Conservation (phyloP, 179 eudicot genomes). For the Gypsophila paniculata region DNA sequence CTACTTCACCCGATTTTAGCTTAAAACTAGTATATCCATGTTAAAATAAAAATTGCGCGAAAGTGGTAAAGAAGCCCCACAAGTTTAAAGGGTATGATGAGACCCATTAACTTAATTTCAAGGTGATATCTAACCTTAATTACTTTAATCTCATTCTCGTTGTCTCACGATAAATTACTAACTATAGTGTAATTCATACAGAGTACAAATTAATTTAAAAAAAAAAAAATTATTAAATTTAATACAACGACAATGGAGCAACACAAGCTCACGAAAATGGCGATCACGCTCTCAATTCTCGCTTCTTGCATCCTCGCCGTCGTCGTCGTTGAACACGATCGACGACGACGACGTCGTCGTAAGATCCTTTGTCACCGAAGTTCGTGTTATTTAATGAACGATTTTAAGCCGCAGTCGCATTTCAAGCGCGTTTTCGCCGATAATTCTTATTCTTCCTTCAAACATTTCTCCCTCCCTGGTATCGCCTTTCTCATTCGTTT, state of each 20-base stretch:
- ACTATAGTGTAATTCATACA: no score
- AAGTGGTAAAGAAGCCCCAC: no score
- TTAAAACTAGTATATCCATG: no score
- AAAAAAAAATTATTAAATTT: no score
- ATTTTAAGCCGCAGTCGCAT: slow-evolving; percentile 60
- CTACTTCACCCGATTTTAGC: no score
- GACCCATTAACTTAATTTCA: no score
- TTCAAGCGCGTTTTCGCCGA: slow-evolving; percentile 82
- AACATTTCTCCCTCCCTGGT: slow-evolving; percentile 44
- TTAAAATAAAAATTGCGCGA: no score
- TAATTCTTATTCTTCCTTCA: slow-evolving; percentile 73
- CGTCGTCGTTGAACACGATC: slow-evolving; percentile 27
- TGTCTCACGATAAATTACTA: no score
- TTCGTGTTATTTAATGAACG: slow-evolving; percentile 58
- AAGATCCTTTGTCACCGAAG: slow-evolving; percentile 10
- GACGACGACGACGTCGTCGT: slow-evolving; percentile 23
- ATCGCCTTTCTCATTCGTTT: neutral
- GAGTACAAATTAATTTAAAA: no score
- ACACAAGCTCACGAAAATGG: slow-evolving; percentile 6
- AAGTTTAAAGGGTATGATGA: no score
- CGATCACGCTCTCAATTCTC: slow-evolving; percentile 4
- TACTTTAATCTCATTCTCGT: no score
- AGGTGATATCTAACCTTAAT: no score
- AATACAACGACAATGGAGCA: neutral
- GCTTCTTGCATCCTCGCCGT: slow-evolving; percentile 12